Base-by-base conservation (phyloP, 2,329 filamentous ascomycete genomes). In the Ophiostoma populinum region DNA sequence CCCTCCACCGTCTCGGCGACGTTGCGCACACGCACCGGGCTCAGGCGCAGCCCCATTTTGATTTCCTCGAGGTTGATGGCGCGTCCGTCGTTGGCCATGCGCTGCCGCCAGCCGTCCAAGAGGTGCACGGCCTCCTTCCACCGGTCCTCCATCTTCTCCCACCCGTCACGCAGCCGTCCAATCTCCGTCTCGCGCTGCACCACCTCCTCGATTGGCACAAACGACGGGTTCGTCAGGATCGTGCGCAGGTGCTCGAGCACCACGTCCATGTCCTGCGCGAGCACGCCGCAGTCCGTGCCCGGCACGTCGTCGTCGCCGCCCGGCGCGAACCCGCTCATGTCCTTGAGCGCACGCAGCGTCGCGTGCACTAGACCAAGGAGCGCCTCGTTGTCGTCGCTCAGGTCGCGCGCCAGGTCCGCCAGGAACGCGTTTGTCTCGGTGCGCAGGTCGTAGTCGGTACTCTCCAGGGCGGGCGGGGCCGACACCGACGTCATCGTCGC, bases 121-220 rank as follows among this genome's bases (percentile, higher is more conserved):
- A 98, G 72, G 24, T 73, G 67, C 10, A 95, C 75, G 1, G 90
- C 82, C 50, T 95, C 87, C 44, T 74, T 76, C 83, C 90, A 93
- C 34, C 85, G 71, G 16, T 62, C 68, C 54, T 95, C 86, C 81
- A 95, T 93, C 55, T 80, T 85, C 51, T 92, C 80, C 78, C 87
- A 92, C 12, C 86, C 83, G 37, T 79, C 71, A 36, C 82, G 74
- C 32, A 98, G 62, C 34, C 81, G 70, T 35, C 69, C 66, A 43
- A 98, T 95, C 52, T 94, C 86, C 40, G 92, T 79, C 43, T 98
- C 87, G 36, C 87, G 74, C n/a, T 85, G 59, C 49, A 92, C 77
- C 2, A 98, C 83, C 53, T 95, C 90, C 47, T 95, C 90, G 16
- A 95, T 72, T 1, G 87, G 81, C 11, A 94, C 90, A 52, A 95